A percentile compares a stretch with the other conserved stretches of the same genome.
Conservation (phyloP, 2,329 filamentous ascomycete genomes). For the Hymenoscyphus repandus region DNA sequence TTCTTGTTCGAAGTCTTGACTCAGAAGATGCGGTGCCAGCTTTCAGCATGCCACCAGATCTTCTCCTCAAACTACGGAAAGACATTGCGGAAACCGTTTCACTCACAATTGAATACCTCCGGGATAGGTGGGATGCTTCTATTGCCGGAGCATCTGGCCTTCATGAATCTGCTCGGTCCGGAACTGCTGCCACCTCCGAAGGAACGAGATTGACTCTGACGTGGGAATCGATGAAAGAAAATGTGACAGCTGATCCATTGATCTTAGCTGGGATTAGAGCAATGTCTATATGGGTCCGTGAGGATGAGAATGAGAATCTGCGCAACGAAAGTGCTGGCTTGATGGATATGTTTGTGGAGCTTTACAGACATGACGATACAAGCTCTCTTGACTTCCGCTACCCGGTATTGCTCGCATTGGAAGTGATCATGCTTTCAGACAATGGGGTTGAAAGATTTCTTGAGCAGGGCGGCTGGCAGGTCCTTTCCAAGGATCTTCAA, state of each 20-base stretch:
- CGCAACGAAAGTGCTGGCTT: constrained; percentile 46
- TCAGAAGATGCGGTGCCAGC: constrained; percentile 32
- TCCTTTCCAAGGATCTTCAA: constrained; percentile 46
- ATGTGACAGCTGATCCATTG: constrained; percentile 48
- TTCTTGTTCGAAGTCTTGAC: constrained; percentile 50
- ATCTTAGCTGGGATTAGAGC: constrained; percentile 53
- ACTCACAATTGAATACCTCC: constrained; percentile 58
- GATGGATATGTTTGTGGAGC: constrained; percentile 57
- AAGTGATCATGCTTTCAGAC: constrained; percentile 49
- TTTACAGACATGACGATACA: constrained; percentile 42
- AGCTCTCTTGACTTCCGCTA: constrained; percentile 47
- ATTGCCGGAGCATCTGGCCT: constrained; percentile 57
- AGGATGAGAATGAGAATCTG: constrained; percentile 58
- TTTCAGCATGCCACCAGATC: constrained; percentile 49
- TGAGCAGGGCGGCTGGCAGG: constrained; percentile 48
- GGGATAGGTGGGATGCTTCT: constrained; percentile 65
- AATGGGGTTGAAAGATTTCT: constrained; percentile 36
- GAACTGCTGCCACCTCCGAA: constrained; percentile 38
- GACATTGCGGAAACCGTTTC: constrained; percentile 59
- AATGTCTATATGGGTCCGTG: constrained; percentile 61
- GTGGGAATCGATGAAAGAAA: constrained; percentile 51
- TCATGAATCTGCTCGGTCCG: constrained; percentile 49
- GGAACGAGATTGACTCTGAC: constrained; percentile 44
- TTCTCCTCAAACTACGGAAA: constrained; percentile 55
- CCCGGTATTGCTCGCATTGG: constrained; percentile 53